phyloP scores from a whole-genome alignment of 1,284 basidiomycete species.

The Apiotrichum sp. region DNA sequence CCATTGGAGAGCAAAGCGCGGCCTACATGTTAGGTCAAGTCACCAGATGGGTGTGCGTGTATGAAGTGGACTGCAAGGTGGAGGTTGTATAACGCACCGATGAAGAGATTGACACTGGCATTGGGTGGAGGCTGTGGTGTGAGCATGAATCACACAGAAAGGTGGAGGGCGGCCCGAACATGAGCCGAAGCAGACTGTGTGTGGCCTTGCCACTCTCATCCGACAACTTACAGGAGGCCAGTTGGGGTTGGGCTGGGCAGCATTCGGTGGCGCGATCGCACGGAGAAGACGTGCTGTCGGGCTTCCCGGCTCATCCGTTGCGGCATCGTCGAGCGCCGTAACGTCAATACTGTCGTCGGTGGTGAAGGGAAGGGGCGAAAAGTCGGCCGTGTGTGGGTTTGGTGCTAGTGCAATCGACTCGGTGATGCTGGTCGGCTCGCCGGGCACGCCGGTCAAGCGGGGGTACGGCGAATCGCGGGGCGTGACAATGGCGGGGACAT shows the following conservation, averaged over 20 bases:
- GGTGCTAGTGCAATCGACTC: constrained; percentile 40
- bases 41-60: no score
- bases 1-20: constrained; percentile 42
- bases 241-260: constrained; percentile 32
- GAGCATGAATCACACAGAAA: constrained; percentile 21
- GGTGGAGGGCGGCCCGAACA: background rate
- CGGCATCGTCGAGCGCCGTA: constrained; percentile 23
- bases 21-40: constrained; percentile 13
- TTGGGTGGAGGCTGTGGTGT: constrained; percentile 40
- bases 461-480: constrained; percentile 10
- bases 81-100: constrained; percentile 25
- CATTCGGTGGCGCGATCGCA: constrained; percentile 41
- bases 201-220: background rate
- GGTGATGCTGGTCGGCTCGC: constrained; percentile 29
- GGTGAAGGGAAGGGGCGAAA: constrained; percentile 29
- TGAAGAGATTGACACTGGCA: constrained; percentile 44
- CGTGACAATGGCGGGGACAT: background rate
- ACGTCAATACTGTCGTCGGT: constrained; percentile 30
- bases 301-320: constrained; percentile 35
- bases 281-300: constrained; percentile 38
- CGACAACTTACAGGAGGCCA: constrained; percentile 37
- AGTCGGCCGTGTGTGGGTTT: constrained; percentile 38
- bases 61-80: no score
- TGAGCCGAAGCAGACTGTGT: background rate
- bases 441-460: constrained; percentile 8